Evolutionary conservation across 2,329 filamentous ascomycete species (phyloP).

Genomic region (Pyrenochaeta sp.): DNA sequence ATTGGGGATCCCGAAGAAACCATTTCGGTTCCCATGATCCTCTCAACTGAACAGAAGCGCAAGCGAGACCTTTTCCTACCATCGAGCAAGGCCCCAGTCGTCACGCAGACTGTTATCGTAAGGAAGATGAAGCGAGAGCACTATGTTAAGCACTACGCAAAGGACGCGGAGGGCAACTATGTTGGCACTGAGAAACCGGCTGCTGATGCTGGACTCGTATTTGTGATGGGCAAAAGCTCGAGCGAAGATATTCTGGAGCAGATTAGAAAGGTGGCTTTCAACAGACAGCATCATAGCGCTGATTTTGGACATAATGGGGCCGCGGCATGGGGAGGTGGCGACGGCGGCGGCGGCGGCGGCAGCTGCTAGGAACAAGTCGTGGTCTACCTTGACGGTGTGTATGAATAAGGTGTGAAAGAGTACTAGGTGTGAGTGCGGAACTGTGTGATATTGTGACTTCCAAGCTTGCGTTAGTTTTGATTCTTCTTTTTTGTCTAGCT

Average conservation of each 20-base stretch:
- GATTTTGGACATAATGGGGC: constrained; percentile 8
- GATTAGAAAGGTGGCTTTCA: constrained; percentile 36
- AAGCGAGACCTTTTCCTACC: constrained; percentile 3
- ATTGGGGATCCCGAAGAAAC: constrained; percentile 25
- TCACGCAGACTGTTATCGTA: constrained; percentile 31
- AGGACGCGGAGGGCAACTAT: constrained; percentile 38
- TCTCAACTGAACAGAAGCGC: constrained; percentile 1
- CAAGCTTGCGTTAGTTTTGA: too few relatives aligned
- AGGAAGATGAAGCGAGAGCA: constrained; percentile 37
- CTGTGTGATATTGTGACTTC: too few relatives aligned
- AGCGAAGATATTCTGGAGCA: constrained; percentile 36
- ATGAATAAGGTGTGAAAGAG: too few relatives aligned
- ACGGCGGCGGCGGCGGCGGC: too few relatives aligned
- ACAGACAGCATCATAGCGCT: constrained; percentile 23
- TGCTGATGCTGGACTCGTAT: constrained; percentile 33
- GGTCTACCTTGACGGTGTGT: too few relatives aligned
- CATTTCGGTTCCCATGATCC: constrained; percentile 29
- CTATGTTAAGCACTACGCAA: constrained; percentile 40
- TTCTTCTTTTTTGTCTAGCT: too few relatives aligned
- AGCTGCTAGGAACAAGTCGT: too few relatives aligned
- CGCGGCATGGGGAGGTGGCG: neutral
- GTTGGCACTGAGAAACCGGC: constrained; percentile 32
- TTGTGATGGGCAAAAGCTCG: constrained; percentile 36
- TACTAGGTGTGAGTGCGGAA: too few relatives aligned
- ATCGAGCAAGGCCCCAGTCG: constrained; percentile 9